Evolutionary conservation across 352 stramenopile genomes (phyloP), one percentile per base, ranked within the genome.

Genomic region (Sclerospora graminicola): DNA sequence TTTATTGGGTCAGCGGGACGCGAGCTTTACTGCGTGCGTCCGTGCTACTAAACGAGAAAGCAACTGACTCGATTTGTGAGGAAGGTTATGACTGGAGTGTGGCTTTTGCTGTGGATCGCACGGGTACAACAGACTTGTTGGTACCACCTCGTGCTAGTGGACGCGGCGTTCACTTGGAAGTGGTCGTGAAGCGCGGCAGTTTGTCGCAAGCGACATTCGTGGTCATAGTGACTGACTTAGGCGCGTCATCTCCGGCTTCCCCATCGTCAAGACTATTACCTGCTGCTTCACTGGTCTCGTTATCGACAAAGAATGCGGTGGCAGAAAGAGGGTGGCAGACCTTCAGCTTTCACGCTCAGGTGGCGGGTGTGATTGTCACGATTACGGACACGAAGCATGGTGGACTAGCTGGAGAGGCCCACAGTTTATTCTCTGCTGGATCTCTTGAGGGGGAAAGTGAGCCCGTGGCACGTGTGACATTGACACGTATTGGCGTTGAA

Each of bases 151-250:
- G 60, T n/a, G 54, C 59, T 18, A 58, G 59, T 19, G 44, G 46
- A 14, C 53, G 53, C 26, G 52, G 49, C 8, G 45, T 54, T 7
- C 35, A 54, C 28, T 64, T 90, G 2, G 63, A 85, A 33, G 56
- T 85, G 7, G 54, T 48, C 4, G 69, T 90, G 11, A 90, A 89
- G 48, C 68, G 71, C 42, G 80, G 75, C 8, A 82, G 60, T n/a
- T 70, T 87, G 14, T 80, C 77, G 2, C 75, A 89, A 43, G 61
- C 76, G 19, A 84, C 75, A 0, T 86, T 82, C 14, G 61, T 89
- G 4, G 48, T 89, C 16, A 57, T 79, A 37, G 79, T 91, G 44
- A 72, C 37, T 8, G 70, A 85, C 26, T 43, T 21, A 30, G 30
- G 48, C 11, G 21, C 51, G 29, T 32, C 30, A 5, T 54, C 48